Conservation (phyloP, 164 flowering plant species). For the Sedum album region DNA sequence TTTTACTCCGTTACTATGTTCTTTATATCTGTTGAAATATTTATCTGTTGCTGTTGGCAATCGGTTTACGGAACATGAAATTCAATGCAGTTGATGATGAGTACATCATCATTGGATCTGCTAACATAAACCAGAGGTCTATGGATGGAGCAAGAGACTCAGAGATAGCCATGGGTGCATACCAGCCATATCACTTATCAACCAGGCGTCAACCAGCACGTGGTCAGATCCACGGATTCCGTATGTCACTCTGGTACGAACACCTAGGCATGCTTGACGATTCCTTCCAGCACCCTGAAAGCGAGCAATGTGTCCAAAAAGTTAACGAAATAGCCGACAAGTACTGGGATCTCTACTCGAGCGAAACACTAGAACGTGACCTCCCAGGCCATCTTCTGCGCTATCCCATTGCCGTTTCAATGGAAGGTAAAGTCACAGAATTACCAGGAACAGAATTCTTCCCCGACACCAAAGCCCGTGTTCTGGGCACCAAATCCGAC, state of each 20-base stretch:
- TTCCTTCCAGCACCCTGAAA: conserved; percentile 34
- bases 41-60: neutral
- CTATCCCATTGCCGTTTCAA: conserved; percentile 38
- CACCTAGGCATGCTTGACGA: conserved; percentile 52
- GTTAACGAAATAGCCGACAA: conserved; percentile 45
- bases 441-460: conserved; percentile 40
- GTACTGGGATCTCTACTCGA: conserved; percentile 50
- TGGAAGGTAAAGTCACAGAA: conserved; percentile 35
- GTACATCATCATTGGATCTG: conserved; percentile 48
- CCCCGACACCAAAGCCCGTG: conserved; percentile 54
- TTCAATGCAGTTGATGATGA: conserved; percentile 52
- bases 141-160: conserved; percentile 64
- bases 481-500: conserved; percentile 48
- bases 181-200: conserved; percentile 42
- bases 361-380: conserved; percentile 39
- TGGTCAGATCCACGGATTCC: conserved; percentile 50
- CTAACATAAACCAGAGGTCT: conserved; percentile 60
- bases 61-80: neutral
- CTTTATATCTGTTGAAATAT: neutral
- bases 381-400: conserved; percentile 54
- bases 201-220: conserved; percentile 30
- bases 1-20: neutral
- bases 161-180: conserved; percentile 54
- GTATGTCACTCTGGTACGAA: conserved; percentile 48
- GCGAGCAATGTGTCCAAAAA: conserved; percentile 28